A percentile compares a stretch with the other conserved stretches of the same genome.
These are phyloP conservation scores for Kuraishia hungarica DNA, from an alignment of 805 yeast genomes.

Conservation along the genomic window DNA sequence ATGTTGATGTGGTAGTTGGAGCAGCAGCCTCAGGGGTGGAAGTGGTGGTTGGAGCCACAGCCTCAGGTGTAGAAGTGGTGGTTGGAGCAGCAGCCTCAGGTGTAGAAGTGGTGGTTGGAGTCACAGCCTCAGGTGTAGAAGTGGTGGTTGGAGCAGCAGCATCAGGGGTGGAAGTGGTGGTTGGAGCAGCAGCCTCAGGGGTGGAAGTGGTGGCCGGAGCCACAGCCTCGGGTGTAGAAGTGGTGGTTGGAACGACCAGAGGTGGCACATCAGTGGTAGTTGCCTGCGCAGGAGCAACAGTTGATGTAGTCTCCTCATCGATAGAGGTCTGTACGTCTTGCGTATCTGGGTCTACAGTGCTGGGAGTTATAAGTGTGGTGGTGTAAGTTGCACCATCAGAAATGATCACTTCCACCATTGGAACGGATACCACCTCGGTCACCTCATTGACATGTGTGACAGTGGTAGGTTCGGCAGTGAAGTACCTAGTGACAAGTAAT, in stretches of 20 bases:
- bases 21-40: too few relatives aligned
- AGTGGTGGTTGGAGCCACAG: slow-evolving; percentile 11
- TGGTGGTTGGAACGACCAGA: slow-evolving; percentile 9
- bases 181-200: slow-evolving; percentile 1
- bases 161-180: slow-evolving; percentile 4
- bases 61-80: slow-evolving; percentile 9
- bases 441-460: slow-evolving; percentile 31
- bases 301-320: slow-evolving; percentile 6
- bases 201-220: slow-evolving; percentile 8
- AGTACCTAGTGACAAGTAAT: slow-evolving; percentile 17
- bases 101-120: slow-evolving; percentile 21
- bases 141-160: slow-evolving; percentile 7
- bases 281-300: slow-evolving; percentile 11
- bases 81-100: slow-evolving; percentile 16
- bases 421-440: slow-evolving; percentile 38
- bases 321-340: slow-evolving; percentile 6
- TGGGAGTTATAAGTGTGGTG: slow-evolving; percentile 31
- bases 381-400: slow-evolving; percentile 46
- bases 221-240: slow-evolving; percentile 8
- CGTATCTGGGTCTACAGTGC: slow-evolving; percentile 14
- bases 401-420: slow-evolving; percentile 43
- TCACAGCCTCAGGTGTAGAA: slow-evolving; percentile 26
- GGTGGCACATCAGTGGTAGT: slow-evolving; percentile 8
- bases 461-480: slow-evolving; percentile 24
- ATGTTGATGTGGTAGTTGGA: slow-evolving; percentile 10